These are phyloP conservation scores for Populus hybrid DNA, from an alignment of 441 rosid species.

Conservation along the genomic window DNA sequence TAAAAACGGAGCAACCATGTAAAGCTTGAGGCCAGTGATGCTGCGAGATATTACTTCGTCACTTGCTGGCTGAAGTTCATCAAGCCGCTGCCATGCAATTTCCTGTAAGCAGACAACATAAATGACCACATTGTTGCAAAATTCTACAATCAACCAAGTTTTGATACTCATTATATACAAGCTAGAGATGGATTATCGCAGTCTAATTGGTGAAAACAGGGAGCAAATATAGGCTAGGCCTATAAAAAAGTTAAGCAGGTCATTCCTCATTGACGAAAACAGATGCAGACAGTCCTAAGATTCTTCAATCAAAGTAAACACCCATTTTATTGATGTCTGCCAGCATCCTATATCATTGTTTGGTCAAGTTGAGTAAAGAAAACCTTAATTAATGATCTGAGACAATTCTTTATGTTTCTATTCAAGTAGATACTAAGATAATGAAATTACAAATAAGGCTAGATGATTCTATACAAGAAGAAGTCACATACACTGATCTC, in stretches of 20 bases:
- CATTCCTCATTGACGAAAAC: not conserved
- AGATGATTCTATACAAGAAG: not conserved
- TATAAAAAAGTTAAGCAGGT: not conserved
- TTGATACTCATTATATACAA: not conserved
- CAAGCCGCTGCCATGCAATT: constrained; percentile 92
- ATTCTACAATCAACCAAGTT: not conserved
- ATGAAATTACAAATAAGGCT: not conserved
- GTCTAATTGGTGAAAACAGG: too few relatives aligned
- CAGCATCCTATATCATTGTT: not conserved
- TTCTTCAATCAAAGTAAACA: not conserved
- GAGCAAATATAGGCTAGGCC: too few relatives aligned
- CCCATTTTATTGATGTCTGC: not conserved
- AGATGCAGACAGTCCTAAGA: not conserved
- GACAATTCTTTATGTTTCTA: not conserved
- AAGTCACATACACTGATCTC: constrained; percentile 85
- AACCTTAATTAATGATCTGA: not conserved
- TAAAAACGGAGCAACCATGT: constrained; percentile 96
- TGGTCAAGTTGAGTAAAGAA: not conserved
- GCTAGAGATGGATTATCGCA: not conserved
- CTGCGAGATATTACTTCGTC: constrained; percentile 83
- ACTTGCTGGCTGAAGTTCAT: constrained; percentile 79
- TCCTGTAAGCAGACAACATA: constrained; percentile 49
- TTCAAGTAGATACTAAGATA: not conserved
- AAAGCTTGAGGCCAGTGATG: constrained; percentile 81
- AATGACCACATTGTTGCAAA: constrained; percentile 12